A percentile compares a stretch with the other conserved stretches of the same genome.
These are phyloP conservation scores for Tulasnella sp. DNA, from an alignment of 768 basidiomycete genomes.

Conservation along the genomic window DNA sequence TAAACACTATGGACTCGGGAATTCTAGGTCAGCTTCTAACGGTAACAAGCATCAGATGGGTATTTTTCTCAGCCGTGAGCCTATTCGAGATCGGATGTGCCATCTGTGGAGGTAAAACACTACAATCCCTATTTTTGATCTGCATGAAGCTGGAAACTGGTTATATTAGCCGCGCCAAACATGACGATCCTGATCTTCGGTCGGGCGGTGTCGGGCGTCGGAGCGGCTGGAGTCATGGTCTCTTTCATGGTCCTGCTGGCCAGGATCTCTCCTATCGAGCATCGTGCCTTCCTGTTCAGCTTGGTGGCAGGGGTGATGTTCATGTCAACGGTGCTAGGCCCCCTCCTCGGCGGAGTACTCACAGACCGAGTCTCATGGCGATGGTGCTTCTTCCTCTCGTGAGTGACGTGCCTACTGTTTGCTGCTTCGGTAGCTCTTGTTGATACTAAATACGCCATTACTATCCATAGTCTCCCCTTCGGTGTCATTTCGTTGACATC, in stretches of 20 bases:
- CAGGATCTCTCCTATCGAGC: neutral
- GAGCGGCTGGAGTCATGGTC: conserved; percentile 18
- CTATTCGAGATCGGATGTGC: too few species aligned
- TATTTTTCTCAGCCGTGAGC: too few species aligned
- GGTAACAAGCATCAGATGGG: too few species aligned
- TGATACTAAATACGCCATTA: too few species aligned
- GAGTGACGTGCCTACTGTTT: neutral
- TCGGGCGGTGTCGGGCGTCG: neutral
- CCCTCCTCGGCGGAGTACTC: conserved; percentile 28
- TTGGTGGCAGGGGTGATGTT: too few species aligned
- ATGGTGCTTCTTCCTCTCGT: conserved; percentile 26
- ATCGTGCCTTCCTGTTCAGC: too few species aligned
- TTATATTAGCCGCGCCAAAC: neutral
- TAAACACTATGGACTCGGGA: too few species aligned
- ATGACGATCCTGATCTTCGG: neutral
- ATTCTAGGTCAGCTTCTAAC: too few species aligned
- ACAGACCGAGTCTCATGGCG: conserved; percentile 31
- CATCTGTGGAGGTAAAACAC: too few species aligned
- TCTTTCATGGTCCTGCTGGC: conserved; percentile 20
- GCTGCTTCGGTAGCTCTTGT: too few species aligned
- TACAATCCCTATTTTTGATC: too few species aligned
- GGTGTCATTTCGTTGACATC: conserved; percentile 27
- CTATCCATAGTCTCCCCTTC: conserved; percentile 22
- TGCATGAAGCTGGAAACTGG: neutral
- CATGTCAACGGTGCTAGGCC: conserved; percentile 17